Conservation (phyloP, 2,329 filamentous ascomycete species). For the Ramularia collo-cygni region DNA sequence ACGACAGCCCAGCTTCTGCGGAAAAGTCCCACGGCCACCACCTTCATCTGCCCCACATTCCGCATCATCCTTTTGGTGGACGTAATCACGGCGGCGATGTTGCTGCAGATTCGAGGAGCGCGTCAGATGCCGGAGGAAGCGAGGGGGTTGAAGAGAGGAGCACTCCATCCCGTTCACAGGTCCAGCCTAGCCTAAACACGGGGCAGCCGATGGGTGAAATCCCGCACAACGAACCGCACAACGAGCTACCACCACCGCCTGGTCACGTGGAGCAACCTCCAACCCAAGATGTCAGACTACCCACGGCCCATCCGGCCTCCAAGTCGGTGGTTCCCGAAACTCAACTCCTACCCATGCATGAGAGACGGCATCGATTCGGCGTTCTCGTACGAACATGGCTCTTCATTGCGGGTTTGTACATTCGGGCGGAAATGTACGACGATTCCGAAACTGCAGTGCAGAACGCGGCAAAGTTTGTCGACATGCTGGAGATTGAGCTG, state of each 20-base stretch:
- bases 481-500: constrained; percentile 62
- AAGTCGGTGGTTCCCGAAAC: constrained; percentile 36
- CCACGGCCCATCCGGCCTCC: constrained; percentile 33
- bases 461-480: constrained; percentile 73
- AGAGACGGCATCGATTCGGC: constrained; percentile 49
- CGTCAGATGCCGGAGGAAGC: constrained; percentile 7
- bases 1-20: constrained; percentile 44
- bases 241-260: constrained; percentile 31
- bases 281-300: constrained; percentile 38
- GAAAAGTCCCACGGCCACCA: constrained; percentile 32
- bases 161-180: constrained; percentile 1
- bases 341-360: constrained; percentile 45
- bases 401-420: constrained; percentile 81
- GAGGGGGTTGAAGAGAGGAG: constrained; percentile 12
- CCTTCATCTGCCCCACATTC: constrained; percentile 31
- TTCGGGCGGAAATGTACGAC: constrained; percentile 69
- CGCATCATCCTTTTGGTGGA: constrained; percentile 28
- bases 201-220: constrained; percentile 33
- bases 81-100: constrained; percentile 6
- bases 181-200: constrained; percentile 2
- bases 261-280: constrained; percentile 36
- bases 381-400: constrained; percentile 78
- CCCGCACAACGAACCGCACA: constrained; percentile 35
- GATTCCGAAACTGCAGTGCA: constrained; percentile 73
- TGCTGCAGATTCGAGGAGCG: constrained; percentile 8